Base-by-base conservation (phyloP, 352 stramenopile species). In the Elongisporangium prolatum region DNA sequence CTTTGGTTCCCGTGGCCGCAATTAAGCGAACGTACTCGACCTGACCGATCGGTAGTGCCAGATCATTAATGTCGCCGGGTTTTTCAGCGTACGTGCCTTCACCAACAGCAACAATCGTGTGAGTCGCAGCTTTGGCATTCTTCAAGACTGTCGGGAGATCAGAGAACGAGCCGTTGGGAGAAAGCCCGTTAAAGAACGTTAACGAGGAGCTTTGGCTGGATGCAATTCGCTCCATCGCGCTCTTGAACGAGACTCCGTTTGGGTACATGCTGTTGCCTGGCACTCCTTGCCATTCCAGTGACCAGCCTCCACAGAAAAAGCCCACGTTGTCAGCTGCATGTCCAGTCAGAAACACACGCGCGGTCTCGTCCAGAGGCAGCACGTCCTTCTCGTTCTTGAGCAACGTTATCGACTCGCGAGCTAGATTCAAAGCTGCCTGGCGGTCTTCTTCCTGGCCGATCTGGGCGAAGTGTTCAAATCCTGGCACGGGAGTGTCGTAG, bases 41-140 rank as follows among this genome's bases (percentile, higher is more conserved):
- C 57, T 96, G 84, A 7, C 86, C 84, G 1, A 44, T 17, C 0
- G 88, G 73, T 8, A 96, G 65, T 0, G 68, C 70, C 13, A 93
- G 55, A 55, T 96, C 80, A 25, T 91, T 64, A 50, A 97, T 91
- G 59, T 97, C 89, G 3, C 89, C 89, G 2, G 78, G 71, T 55
- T 96, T 96, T 59, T 97, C 89, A 5, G 88, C 71, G 61, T 96
- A 97, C 0, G 73, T 64, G 8, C 50, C 38, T 59, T 97, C 89
- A 17, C 89, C 89, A 37, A 96, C 78, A 28, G 79, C 84, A 6
- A 89, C 74, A 21, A 97, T 73, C 0, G 86, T 89, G 66, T 91
- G 89, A 10, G 75, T 55, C 6, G 83, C 65, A 18, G 73, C 60
- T 16, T 64, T 63, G 10, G 84, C 84, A 24, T 80, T 61, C 4